These are phyloP conservation scores for Uronychia setigera DNA, from an alignment of 73 alveolate genomes.

Conservation along the genomic window DNA sequence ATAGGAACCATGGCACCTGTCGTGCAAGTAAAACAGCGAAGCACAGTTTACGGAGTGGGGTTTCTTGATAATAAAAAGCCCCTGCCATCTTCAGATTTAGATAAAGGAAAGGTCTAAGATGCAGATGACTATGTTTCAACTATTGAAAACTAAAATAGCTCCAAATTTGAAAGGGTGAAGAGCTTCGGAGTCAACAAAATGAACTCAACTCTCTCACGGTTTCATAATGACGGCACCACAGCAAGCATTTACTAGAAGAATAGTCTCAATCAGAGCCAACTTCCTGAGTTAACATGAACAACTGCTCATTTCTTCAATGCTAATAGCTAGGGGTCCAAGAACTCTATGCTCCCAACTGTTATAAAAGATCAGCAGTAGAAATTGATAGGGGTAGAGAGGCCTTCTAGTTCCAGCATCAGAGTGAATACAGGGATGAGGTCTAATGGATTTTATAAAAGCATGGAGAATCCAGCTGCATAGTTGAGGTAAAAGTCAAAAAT, in stretches of 20 bases:
- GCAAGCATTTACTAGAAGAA: neutral
- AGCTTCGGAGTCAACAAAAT: neutral
- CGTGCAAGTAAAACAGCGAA: too few species aligned
- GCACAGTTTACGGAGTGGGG: neutral
- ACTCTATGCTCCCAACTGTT: neutral
- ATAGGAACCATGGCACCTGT: too few species aligned
- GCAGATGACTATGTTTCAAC: neutral
- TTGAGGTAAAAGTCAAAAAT: neutral
- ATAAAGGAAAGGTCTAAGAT: neutral
- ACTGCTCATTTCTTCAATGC: neutral
- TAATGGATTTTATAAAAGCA: neutral
- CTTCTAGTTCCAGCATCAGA: neutral
- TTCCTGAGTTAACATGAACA: neutral
- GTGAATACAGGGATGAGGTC: neutral
- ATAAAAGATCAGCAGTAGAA: neutral
- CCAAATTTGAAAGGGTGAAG: neutral
- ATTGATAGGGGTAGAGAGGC: neutral
- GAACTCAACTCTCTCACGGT: neutral
- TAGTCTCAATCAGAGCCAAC: neutral
- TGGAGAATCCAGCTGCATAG: neutral
- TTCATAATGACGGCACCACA: neutral
- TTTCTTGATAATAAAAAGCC: neutral
- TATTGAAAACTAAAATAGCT: neutral
- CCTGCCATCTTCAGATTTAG: neutral
- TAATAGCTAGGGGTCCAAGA: neutral